Conservation (phyloP, 164 flowering plant species). For the Malania oleifera region DNA sequence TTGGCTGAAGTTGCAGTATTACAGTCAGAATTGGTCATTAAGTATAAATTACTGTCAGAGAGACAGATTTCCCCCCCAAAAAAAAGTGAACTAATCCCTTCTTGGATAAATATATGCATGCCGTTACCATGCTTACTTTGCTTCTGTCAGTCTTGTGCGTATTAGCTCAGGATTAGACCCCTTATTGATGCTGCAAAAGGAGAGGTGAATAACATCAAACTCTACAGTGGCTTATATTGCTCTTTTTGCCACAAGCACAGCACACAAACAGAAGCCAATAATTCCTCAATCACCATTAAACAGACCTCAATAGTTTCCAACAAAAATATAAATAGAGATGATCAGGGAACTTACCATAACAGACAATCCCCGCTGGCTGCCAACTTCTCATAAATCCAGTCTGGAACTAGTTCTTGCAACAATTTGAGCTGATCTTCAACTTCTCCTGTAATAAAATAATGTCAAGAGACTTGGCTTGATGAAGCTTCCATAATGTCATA, state of each 20-base stretch:
- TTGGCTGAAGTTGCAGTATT: too few relatives aligned
- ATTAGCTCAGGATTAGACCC: slow-evolving; percentile 28
- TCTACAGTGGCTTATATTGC: not conserved
- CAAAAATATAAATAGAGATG: not conserved
- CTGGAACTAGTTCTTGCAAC: slow-evolving; percentile 65
- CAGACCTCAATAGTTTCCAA: not conserved
- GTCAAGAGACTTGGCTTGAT: slow-evolving; percentile 5
- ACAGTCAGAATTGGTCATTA: too few relatives aligned
- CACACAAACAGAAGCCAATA: not conserved
- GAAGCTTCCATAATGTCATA: not conserved
- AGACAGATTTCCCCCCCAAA: too few relatives aligned
- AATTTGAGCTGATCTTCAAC: slow-evolving; percentile 62
- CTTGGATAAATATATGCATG: too few relatives aligned
- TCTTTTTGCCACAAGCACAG: not conserved
- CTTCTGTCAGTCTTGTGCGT: slow-evolving; percentile 37
- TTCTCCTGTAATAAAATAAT: slow-evolving; percentile 50
- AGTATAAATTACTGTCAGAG: too few relatives aligned
- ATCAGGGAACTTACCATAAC: slow-evolving; percentile 35
- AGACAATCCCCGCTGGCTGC: slow-evolving; percentile 56
- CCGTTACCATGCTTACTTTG: too few relatives aligned
- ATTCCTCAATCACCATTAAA: too few relatives aligned
- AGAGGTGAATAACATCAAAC: not conserved
- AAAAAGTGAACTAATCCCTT: too few relatives aligned
- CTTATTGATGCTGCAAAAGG: slow-evolving; percentile 52
- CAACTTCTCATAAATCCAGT: slow-evolving; percentile 56